Evolutionary conservation across 345 rosid genomes (phyloP), one percentile per base, ranked within the genome.

Genomic region (Moringa oleifera): DNA sequence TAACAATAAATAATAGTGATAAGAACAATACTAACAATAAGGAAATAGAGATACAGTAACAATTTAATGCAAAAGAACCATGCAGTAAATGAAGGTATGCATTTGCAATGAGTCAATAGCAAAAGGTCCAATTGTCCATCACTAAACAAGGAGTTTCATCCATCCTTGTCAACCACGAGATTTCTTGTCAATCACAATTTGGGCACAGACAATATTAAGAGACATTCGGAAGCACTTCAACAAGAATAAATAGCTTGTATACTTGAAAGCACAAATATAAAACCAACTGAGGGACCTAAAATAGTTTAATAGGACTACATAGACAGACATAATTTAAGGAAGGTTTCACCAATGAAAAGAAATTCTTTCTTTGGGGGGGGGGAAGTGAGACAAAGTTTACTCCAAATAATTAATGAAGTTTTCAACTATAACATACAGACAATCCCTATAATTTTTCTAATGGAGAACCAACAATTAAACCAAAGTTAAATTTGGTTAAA

Each of bases 401-500:
- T 41, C 47, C 47, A 41, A 41, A 15, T 7, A 15, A 15, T 18
- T 25, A 10, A 31, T 23, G 16, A 65, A 47, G 20, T n/a, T 37
- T 25, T 20, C 18, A 6, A 46, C 18, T n/a, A 47, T 8, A 57
- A 20, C 24, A 47, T 23, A 19, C 57, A 55, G 58, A 5, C n/a
- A 21, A 16, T 18, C 25, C 24, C 18, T 0, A 20, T 23, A 24
- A 54, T 24, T 45, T 23, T 9, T 22, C 53, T 47, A 18, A 41
- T 37, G 9, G 23, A 53, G 20, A n/a, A 53, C 37, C 58, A 62
- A 25, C 65, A 23, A n/a, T 16, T 19, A 41, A 41, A 41, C 47
- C 9, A 21, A 57, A 18, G 23, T 54, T 41, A 18, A 55, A 10
- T 55, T 25, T 23, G 49, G 10, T 18, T 23, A 36, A 19, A 52